Base-by-base conservation (phyloP, 345 rosid genomes). In the Kernera saxatilis region DNA sequence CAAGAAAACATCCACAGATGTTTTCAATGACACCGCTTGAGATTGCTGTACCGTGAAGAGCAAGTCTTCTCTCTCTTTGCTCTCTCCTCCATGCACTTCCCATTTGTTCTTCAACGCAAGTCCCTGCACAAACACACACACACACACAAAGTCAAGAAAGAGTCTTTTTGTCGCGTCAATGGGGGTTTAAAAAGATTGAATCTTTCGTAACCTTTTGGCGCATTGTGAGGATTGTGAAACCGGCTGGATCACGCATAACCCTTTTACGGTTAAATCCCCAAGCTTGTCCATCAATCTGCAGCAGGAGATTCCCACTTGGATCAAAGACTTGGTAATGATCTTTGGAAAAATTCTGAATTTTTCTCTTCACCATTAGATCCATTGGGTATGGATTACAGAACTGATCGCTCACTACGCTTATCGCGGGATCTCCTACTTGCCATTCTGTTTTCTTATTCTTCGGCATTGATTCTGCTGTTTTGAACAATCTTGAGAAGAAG, bases 201-300 rank as follows among this genome's bases (percentile, higher is more conserved):
- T 50, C 3, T 32, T 22, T 23, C 15, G 46, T 37, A 67, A 87
- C 96, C 92, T 84, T 87, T 59, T 79, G 84, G n/a, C 83, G 79
- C 79, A 89, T 30, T 2, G 93, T 82, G 45, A 86, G 79, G 61
- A 87, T 65, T n/a, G 90, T 82, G 54, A 90, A 82, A 53, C 93
- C 93, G 3, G 89, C 77, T 8, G 96, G 88, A 71, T 88, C 90
- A 5, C 83, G 80, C 77, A 88, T 67, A 64, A 78, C 70, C 51
- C 91, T 71, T 72, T 82, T 90, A 72, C 73, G 85, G 3, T 68
- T 72, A 21, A 84, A 46, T 8, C 82, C 86, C 89, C 90, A 86
- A 55, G 86, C 75, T 6, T 82, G 81, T 13, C 91, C 93, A 58
- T 88, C 91, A 13, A 86, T 74, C 33, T 84, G 84, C 2, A 90